A percentile compares a stretch with the other conserved stretches of the same genome.
phyloP scores from a whole-genome alignment of 257 asterid species.

The Forsythia suspensa region DNA sequence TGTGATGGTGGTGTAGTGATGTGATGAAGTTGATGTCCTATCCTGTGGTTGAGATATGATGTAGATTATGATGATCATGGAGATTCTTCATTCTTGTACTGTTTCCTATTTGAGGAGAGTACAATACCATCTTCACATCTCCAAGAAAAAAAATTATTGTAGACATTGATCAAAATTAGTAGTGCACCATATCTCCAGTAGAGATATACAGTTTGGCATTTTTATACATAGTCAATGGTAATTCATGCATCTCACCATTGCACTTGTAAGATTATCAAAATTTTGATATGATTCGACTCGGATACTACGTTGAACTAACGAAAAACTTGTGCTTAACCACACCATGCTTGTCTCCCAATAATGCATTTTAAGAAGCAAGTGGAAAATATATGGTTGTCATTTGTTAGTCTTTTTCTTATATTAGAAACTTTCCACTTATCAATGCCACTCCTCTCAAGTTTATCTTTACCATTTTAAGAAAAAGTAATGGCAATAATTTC shows the following conservation, averaged over 20 bases:
- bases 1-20: neutral
- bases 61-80: neutral
- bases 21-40: slow-evolving; percentile 13
- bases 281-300: neutral
- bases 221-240: neutral
- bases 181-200: neutral
- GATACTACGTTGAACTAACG: no score
- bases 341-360: neutral
- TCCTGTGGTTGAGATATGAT: slow-evolving; percentile 19
- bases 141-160: neutral
- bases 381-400: slow-evolving; percentile 21
- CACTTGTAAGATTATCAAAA: no score
- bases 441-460: slow-evolving; percentile 13
- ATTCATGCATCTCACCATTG: neutral
- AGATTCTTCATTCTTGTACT: slow-evolving; percentile 29
- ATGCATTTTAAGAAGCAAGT: neutral
- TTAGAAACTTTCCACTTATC: slow-evolving; percentile 1
- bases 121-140: neutral
- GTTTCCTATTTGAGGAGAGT: slow-evolving; percentile 9
- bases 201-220: neutral
- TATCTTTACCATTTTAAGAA: slow-evolving; percentile 1
- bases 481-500: slow-evolving; percentile 3
- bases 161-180: neutral
- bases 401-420: slow-evolving; percentile 17
- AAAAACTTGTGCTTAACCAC: no score